Evolutionary conservation across 768 basidiomycete genomes (phyloP).

Genomic region (Leccinum subgranulosum): DNA sequence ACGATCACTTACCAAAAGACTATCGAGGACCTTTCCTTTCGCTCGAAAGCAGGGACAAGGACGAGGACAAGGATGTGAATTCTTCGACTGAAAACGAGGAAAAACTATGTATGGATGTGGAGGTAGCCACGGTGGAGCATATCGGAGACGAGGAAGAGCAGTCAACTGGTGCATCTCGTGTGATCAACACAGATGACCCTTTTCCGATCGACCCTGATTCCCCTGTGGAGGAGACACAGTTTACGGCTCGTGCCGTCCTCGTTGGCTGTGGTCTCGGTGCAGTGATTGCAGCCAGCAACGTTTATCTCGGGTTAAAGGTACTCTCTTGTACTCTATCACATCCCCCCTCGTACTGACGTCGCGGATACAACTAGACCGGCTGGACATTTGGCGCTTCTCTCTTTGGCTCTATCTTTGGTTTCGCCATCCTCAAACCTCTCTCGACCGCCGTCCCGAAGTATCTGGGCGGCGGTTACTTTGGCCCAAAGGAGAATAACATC

Average conservation of each 20-base stretch:
- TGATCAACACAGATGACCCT: slow-evolving; percentile 34
- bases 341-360: not conserved
- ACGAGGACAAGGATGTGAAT: not conserved
- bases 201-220: slow-evolving; percentile 53
- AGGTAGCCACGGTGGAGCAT: slow-evolving; percentile 1
- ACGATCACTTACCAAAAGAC: not conserved
- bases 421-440: slow-evolving; percentile 57
- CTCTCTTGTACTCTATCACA: not conserved
- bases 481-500: slow-evolving; percentile 56
- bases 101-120: not conserved
- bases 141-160: not conserved
- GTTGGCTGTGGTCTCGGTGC: slow-evolving; percentile 52
- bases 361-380: slow-evolving; percentile 39
- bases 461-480: slow-evolving; percentile 52
- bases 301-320: slow-evolving; percentile 62
- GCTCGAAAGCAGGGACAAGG: not conserved
- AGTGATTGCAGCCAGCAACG: slow-evolving; percentile 58
- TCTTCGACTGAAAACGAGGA: not conserved
- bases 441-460: slow-evolving; percentile 45
- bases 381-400: slow-evolving; percentile 63
- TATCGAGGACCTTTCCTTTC: not conserved
- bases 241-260: slow-evolving; percentile 50
- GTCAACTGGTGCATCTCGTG: not conserved
- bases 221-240: slow-evolving; percentile 41
- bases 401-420: slow-evolving; percentile 42